These are phyloP conservation scores for Moesziomyces antarcticus DNA, from an alignment of 1,284 basidiomycete species.

Conservation along the genomic window DNA sequence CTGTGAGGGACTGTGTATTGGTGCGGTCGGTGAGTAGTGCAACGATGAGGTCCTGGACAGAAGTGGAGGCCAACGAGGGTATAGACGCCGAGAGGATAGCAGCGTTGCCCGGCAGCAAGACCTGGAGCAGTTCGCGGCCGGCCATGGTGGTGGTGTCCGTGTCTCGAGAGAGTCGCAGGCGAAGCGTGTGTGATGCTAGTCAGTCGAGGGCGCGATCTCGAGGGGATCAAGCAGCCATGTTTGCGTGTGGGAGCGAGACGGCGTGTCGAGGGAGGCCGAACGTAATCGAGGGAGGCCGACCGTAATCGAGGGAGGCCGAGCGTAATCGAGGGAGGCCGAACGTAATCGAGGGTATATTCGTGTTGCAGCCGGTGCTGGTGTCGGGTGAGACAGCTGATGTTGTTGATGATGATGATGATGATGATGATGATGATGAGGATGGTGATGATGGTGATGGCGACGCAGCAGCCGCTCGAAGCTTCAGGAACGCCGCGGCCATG, in stretches of 20 bases:
- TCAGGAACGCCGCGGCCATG: too few species aligned
- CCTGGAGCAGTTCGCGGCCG: slow-evolving; percentile 49
- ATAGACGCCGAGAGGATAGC: slow-evolving; percentile 50
- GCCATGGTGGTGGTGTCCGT: slow-evolving; percentile 14
- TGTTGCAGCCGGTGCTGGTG: too few species aligned
- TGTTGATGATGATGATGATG: too few species aligned
- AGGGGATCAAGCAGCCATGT: neutral
- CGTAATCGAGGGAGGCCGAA: too few species aligned
- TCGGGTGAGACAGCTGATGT: too few species aligned
- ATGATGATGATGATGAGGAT: too few species aligned
- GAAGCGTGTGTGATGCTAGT: neutral
- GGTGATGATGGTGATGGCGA: too few species aligned
- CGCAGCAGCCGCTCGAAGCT: too few species aligned
- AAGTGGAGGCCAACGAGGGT: slow-evolving; percentile 28
- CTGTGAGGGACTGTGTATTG: slow-evolving; percentile 36
- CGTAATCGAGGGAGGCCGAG: neutral
- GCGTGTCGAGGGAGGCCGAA: neutral
- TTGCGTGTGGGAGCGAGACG: neutral
- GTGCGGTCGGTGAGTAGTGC: slow-evolving; percentile 46
- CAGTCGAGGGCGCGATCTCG: neutral
- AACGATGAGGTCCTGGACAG: slow-evolving; percentile 42
- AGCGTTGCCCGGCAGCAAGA: slow-evolving; percentile 51
- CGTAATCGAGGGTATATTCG: too few species aligned
- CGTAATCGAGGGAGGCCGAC: neutral
- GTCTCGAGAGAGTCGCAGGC: neutral